Conservation (phyloP, 2,329 filamentous ascomycete species). For the Diaporthe caulivora region DNA sequence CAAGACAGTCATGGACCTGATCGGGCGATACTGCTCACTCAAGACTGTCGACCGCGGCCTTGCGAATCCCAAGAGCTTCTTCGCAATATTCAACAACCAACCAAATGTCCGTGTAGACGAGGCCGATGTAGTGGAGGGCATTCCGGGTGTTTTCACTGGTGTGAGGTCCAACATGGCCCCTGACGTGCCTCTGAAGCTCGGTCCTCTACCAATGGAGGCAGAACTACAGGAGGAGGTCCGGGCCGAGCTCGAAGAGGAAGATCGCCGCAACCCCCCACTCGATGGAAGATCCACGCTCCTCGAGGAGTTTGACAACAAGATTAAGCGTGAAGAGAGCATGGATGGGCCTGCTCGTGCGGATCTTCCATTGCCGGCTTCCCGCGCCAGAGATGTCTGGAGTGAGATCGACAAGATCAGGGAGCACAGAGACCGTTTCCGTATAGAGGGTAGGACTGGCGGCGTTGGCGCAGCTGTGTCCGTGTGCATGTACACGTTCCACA, state of each 20-base stretch:
- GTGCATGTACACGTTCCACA: conserved; percentile 99
- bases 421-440: conserved; percentile 90
- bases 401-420: conserved; percentile 96
- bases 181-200: conserved; percentile 75
- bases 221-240: conserved; percentile 88
- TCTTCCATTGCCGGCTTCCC: conserved; percentile 87
- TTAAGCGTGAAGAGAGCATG: conserved; percentile 89
- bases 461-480: conserved; percentile 87
- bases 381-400: conserved; percentile 90
- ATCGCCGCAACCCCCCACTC: conserved; percentile 79
- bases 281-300: conserved; percentile 80
- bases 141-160: conserved; percentile 73
- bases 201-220: conserved; percentile 84
- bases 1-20: conserved; percentile 79
- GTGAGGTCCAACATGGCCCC: conserved; percentile 72
- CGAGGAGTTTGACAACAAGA: conserved; percentile 88
- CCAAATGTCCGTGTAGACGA: conserved; percentile 74
- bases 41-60: conserved; percentile 71
- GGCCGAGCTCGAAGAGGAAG: conserved; percentile 87
- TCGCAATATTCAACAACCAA: conserved; percentile 68
- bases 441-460: conserved; percentile 86
- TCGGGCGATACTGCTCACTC: conserved; percentile 71
- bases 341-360: conserved; percentile 84
- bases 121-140: conserved; percentile 73
- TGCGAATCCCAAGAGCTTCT: conserved; percentile 73